Evolutionary conservation across 1,284 basidiomycete species (phyloP).

Genomic region (Tremellales sp.): DNA sequence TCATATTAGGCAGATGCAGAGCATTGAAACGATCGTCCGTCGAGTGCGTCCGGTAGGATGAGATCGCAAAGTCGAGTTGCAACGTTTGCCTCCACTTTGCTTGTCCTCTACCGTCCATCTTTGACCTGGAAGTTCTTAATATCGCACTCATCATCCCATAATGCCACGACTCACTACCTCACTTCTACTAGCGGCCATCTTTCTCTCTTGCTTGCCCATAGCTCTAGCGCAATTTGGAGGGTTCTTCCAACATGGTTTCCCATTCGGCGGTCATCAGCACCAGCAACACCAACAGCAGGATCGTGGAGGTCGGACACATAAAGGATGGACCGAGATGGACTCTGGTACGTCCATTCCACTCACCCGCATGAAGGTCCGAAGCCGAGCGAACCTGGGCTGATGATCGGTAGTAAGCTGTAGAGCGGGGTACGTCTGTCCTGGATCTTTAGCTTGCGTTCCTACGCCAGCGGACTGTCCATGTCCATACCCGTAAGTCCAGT

Average conservation of each 20-base stretch:
- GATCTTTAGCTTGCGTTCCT: constrained; percentile 40
- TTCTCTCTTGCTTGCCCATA: background rate
- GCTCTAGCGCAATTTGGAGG: constrained; percentile 36
- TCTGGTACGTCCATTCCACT: constrained; percentile 21
- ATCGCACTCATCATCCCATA: no score
- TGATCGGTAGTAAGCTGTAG: constrained; percentile 34
- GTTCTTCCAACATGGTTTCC: constrained; percentile 42
- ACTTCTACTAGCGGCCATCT: no score
- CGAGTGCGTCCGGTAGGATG: no score
- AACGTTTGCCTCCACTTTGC: no score
- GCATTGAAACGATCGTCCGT: background rate
- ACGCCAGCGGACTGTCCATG: constrained; percentile 46
- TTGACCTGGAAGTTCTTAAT: no score
- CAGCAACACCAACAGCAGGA: constrained; percentile 15
- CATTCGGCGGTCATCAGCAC: constrained; percentile 22
- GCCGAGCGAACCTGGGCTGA: background rate
- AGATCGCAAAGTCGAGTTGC: no score
- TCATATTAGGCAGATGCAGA: no score
- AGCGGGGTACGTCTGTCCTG: constrained; percentile 45
- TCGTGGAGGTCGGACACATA: constrained; percentile 25
- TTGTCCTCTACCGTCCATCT: no score
- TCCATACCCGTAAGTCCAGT: constrained; percentile 42
- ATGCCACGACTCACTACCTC: no score
- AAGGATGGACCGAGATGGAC: constrained; percentile 39
- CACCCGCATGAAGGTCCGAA: background rate